Percentiles rank a stretch among this genome's conserved stretches.
phyloP scores from a whole-genome alignment of 129 eudicot species.

The Flaveria trinervia region DNA sequence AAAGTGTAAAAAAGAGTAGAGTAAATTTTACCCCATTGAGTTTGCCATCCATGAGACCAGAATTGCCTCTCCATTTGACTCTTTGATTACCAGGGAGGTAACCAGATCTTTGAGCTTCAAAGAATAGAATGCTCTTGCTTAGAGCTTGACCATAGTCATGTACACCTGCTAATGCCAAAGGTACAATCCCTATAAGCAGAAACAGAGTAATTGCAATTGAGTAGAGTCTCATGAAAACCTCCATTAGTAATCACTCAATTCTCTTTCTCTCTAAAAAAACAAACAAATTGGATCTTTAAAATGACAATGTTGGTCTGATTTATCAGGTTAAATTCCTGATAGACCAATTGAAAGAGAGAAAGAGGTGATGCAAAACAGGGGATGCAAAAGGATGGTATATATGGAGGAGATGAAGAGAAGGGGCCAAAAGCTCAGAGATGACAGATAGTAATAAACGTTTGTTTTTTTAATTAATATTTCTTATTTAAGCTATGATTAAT shows the following conservation, averaged over 20 bases:
- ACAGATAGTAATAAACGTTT: conserved; percentile 60
- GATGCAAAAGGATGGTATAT: conserved; percentile 45
- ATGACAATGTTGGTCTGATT: conserved; percentile 53
- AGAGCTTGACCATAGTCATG: conserved; percentile 87
- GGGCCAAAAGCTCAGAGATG: conserved; percentile 55
- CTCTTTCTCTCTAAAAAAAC: neutral
- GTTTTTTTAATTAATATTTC: conserved; percentile 31
- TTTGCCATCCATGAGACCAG: conserved; percentile 74
- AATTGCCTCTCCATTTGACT: conserved; percentile 66
- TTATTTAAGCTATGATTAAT: neutral
- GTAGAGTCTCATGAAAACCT: conserved; percentile 41
- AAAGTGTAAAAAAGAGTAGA: neutral
- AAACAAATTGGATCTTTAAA: neutral
- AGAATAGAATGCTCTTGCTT: conserved; percentile 67
- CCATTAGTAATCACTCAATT: conserved; percentile 41
- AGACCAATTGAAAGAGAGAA: conserved; percentile 38
- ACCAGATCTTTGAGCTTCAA: conserved; percentile 93
- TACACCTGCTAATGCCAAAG: conserved; percentile 58
- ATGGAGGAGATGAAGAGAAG: conserved; percentile 51
- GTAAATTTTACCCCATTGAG: conserved; percentile 35
- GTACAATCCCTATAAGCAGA: conserved; percentile 48
- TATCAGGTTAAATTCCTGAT: conserved; percentile 49
- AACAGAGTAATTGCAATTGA: conserved; percentile 50
- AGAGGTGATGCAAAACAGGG: conserved; percentile 1
- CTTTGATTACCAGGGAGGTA: conserved; percentile 65